Evolutionary conservation across 352 stramenopile genomes (phyloP).

Genomic region (Pythium brachiatum): DNA sequence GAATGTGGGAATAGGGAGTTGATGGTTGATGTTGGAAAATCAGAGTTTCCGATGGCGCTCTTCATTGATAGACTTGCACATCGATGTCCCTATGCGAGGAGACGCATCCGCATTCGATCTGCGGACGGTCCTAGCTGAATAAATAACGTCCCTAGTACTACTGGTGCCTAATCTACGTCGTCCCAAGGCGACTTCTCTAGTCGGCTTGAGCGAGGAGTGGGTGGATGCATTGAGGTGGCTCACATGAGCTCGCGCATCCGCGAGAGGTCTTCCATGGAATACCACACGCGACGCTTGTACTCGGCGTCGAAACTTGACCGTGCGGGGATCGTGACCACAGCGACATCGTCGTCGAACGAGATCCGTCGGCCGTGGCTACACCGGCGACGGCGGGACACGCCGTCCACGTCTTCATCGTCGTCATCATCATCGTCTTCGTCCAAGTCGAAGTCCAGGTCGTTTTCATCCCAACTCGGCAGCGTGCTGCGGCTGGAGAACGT

Average conservation of each 20-base stretch:
- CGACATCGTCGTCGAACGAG: slow-evolving; percentile 71
- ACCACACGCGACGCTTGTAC: slow-evolving; percentile 79
- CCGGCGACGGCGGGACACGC: slow-evolving; percentile 46
- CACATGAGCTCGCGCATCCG: slow-evolving; percentile 37
- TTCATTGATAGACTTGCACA: slow-evolving; percentile 20
- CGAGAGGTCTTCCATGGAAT: slow-evolving; percentile 64
- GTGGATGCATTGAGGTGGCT: not conserved
- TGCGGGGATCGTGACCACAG: slow-evolving; percentile 69
- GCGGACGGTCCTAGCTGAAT: slow-evolving; percentile 7
- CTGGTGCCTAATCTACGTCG: not conserved
- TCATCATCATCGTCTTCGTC: slow-evolving; percentile 58
- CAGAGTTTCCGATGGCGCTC: not conserved
- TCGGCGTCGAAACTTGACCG: slow-evolving; percentile 70
- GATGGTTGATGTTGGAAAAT: not conserved
- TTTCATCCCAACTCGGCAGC: slow-evolving; percentile 53
- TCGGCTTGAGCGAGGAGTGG: not conserved
- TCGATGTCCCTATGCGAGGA: not conserved
- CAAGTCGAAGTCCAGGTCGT: slow-evolving; percentile 28
- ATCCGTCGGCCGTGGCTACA: slow-evolving; percentile 75
- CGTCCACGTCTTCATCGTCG: slow-evolving; percentile 27
- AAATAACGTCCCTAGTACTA: slow-evolving; percentile 28
- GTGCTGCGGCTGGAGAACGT: slow-evolving; percentile 30
- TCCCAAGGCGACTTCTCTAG: slow-evolving; percentile 8
- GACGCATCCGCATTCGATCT: slow-evolving; percentile 20
- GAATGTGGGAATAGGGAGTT: not conserved